Conservation (phyloP, 768 basidiomycete genomes). For the Boletus pseudopeckii region DNA sequence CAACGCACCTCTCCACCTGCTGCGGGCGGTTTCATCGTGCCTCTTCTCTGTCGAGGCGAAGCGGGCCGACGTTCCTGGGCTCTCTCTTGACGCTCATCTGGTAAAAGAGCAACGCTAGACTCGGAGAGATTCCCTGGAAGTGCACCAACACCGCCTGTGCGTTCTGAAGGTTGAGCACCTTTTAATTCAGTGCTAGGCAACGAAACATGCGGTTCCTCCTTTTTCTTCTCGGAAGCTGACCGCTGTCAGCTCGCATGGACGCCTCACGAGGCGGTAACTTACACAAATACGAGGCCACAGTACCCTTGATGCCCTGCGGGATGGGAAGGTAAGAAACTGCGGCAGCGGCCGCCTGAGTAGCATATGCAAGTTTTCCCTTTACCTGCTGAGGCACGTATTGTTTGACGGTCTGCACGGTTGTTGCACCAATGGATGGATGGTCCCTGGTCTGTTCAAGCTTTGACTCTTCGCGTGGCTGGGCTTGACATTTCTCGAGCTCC, state of each 20-base stretch:
- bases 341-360: background rate
- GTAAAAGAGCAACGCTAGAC: constrained; percentile 44
- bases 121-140: constrained; percentile 47
- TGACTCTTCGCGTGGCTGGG: background rate
- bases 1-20: constrained; percentile 13
- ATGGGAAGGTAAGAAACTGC: constrained; percentile 5
- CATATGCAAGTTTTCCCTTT: background rate
- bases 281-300: constrained; percentile 9
- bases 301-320: background rate
- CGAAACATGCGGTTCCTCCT: constrained; percentile 15
- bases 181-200: constrained; percentile 36
- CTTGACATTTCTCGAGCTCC: background rate
- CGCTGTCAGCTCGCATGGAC: constrained; percentile 4
- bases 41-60: constrained; percentile 16
- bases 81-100: constrained; percentile 40
- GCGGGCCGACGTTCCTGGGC: background rate
- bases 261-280: background rate
- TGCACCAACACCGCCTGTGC: constrained; percentile 42
- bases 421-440: background rate
- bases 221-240: constrained; percentile 4
- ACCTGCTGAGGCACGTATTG: constrained; percentile 1
- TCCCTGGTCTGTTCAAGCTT: background rate
- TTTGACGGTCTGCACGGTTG: background rate
- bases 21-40: constrained; percentile 9
- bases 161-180: constrained; percentile 33